Evolutionary conservation across 768 basidiomycete species (phyloP), one percentile per base, ranked within the genome.

Genomic region (Sutorius australiensis): DNA sequence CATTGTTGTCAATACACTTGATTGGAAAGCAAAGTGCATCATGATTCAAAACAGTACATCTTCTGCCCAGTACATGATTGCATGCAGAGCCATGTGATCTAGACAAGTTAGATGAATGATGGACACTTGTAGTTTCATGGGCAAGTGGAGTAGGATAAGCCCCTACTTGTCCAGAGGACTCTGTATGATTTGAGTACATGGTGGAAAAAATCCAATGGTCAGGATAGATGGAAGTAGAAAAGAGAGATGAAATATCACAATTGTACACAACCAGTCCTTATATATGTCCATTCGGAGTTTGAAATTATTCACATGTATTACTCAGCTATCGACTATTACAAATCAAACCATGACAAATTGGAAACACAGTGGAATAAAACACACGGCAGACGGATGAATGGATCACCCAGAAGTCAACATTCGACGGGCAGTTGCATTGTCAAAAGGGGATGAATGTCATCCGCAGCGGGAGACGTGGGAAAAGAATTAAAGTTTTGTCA

Each of bases 201-300:
- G 5, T 40, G 27, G 21, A 4, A 24, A 24, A 24, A 17, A 46
- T 0, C 12, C 10, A 27, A 11, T 6, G 32, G 34, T 13, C 4
- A 2, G 13, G n/a, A 24, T 10, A 19, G 50, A 27, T 64, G 59
- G 5, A 5, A 2, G 55, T 58, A 33, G 17, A 2, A 1, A 12
- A 10, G 0, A 33, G 51, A 47, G n/a, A 41, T 1, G 1, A 45
- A 1, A 8, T 14, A 36, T 0, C 2, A 10, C n/a, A 24, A 28
- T 50, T 8, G 12, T 0, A 32, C 46, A 24, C 43, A 61, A 36
- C 33, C 8, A 37, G 3, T 13, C 13, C 1, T 55, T 65, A 59
- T 59, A 62, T 56, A 56, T 6, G 10, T 7, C 2, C 0, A 0
- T 2, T 53, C 62, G 61, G 62, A 55, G 61, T 49, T 63, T 55